Conservation (phyloP, 2,329 filamentous ascomycete genomes). For the Byssochlamys sp. region DNA sequence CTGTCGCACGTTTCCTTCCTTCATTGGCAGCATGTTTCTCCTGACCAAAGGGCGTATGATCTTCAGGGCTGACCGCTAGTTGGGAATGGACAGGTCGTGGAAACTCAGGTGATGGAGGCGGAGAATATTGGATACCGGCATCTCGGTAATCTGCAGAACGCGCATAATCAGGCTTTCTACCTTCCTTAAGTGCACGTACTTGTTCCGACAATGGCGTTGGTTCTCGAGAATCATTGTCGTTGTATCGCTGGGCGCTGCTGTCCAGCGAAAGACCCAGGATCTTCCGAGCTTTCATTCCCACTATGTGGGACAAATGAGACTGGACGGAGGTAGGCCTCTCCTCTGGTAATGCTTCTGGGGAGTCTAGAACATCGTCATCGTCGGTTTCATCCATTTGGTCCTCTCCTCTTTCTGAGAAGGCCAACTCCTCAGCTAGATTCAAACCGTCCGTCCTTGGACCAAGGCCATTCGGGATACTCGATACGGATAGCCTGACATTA, state of each 20-base stretch:
- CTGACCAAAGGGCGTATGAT: neutral
- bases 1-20: neutral
- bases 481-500: conserved; percentile 61
- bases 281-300: conserved; percentile 34
- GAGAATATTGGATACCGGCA: conserved; percentile 71
- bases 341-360: conserved; percentile 34
- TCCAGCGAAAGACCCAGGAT: conserved; percentile 37
- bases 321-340: conserved; percentile 34
- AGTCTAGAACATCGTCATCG: conserved; percentile 57
- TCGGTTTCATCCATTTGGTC: conserved; percentile 50
- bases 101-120: conserved; percentile 59
- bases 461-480: conserved; percentile 47
- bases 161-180: conserved; percentile 16
- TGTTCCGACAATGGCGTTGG: conserved; percentile 4
- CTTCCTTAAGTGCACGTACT: conserved; percentile 36
- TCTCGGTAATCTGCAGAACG: conserved; percentile 56
- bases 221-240: conserved; percentile 11
- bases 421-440: conserved; percentile 82
- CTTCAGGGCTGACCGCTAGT: conserved; percentile 15
- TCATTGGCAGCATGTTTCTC: neutral
- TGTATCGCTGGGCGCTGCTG: conserved; percentile 17
- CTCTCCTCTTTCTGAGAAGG: conserved; percentile 69
- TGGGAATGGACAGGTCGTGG: conserved; percentile 10
- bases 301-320: conserved; percentile 26
- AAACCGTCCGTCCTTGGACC: conserved; percentile 55